Evolutionary conservation across 2,329 filamentous ascomycete genomes (phyloP), one percentile per base, ranked within the genome.

Genomic region (Verticillium klebahnii): DNA sequence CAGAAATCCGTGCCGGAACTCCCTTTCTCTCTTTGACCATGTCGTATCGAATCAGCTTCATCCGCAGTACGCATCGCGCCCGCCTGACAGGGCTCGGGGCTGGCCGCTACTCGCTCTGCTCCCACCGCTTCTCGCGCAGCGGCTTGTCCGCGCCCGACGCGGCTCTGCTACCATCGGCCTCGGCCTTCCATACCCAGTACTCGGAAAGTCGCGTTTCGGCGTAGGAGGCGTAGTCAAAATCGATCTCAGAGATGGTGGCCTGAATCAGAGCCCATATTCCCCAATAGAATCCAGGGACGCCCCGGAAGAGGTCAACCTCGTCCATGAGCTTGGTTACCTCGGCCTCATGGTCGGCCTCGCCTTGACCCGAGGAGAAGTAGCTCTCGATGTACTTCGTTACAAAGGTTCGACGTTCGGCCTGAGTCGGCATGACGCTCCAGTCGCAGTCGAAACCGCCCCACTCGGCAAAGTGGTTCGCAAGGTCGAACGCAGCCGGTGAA

Each of bases 361-460:
- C 68, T 57, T 78, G 73, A 39, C 76, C 74, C 1, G 80, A 75
- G 63, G 80, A 74, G 68, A 86, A 86, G 78, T 95, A 97, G 64
- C 89, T 86, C 64, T 82, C 81, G 32, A 97, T 84, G 72, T 99
- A 99, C 72, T 94, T 89, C 66, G 83, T 80, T 63, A 98, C 85
- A 76, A 99, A 99, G 60, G 89, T 86, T 55, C 86, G 85, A 32
- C 95, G 89, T 69, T 94, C 87, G 23, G 87, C 80, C 65, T 84
- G 85, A 1, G 91, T 95, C 5, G 95, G 95, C 61, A 98, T 83
- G 67, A 89, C 89, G 69, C 79, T 86, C 78, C 91, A 93, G 75
- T 98, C 93, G 80, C 95, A 99, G 69, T 96, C 92, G 71, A 97
- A 97, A 62, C 95, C 95, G 63, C 90, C 93, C 94, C 95, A 99